Evolutionary conservation across 1,139 yeast species (phyloP).

Genomic region (Kodamaea plutei): DNA sequence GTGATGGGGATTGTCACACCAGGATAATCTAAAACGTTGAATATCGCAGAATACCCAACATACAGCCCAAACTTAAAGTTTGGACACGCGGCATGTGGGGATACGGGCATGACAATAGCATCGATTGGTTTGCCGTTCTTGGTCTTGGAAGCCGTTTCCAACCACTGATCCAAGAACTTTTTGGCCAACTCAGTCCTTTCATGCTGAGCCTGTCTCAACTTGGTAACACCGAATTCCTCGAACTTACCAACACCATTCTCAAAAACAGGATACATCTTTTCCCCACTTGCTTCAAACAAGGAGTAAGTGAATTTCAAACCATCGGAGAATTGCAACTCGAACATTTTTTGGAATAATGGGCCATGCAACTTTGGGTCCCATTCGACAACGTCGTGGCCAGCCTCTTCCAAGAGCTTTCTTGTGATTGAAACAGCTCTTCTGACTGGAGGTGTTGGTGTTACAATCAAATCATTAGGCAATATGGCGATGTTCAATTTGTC

Average conservation of each 20-base stretch:
- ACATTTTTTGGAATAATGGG: no score
- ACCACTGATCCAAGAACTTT: constrained; percentile 35
- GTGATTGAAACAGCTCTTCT: constrained; percentile 22
- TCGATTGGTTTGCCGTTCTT: constrained; percentile 42
- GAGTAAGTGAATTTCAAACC: constrained; percentile 32
- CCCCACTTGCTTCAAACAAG: constrained; percentile 38
- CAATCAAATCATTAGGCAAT: constrained; percentile 25
- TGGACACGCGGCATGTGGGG: constrained; percentile 46
- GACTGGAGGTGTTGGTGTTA: constrained; percentile 37
- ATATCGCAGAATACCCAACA: constrained; percentile 51
- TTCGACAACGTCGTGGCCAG: constrained; percentile 58
- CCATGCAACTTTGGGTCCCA: constrained; percentile 46
- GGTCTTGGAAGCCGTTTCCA: constrained; percentile 25
- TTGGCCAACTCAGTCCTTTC: constrained; percentile 26
- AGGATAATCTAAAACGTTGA: constrained; percentile 56
- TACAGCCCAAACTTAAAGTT: constrained; percentile 30
- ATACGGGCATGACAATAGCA: constrained; percentile 43
- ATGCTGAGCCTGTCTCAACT: constrained; percentile 27
- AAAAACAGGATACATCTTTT: constrained; percentile 36
- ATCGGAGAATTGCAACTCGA: no score
- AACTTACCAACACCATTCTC: constrained; percentile 17
- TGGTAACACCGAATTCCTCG: no score
- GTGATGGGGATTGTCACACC: constrained; percentile 58
- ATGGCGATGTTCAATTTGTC: constrained; percentile 27
- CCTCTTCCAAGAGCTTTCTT: constrained; percentile 22